Percentiles rank a stretch among this genome's conserved stretches.
These are phyloP conservation scores for Colletotrichum viniferum DNA, from an alignment of 2,329 filamentous ascomycete genomes.

Conservation along the genomic window DNA sequence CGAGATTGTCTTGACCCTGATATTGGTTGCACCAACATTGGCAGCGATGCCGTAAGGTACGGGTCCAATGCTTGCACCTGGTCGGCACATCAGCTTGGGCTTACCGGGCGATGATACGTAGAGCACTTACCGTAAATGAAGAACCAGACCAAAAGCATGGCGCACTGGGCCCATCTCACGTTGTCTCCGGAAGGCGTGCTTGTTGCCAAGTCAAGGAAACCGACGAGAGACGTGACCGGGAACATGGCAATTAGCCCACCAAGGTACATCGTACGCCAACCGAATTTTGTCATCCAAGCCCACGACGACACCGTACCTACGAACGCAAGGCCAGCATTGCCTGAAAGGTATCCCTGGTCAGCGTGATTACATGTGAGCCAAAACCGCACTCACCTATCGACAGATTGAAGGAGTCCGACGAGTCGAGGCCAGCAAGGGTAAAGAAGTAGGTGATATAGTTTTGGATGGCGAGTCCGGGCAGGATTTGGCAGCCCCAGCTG, in stretches of 20 bases:
- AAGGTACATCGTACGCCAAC: constrained; percentile 49
- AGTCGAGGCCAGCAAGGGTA: constrained; percentile 38
- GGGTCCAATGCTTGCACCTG: neutral
- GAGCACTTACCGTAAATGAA: constrained; percentile 45
- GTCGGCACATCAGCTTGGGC: neutral
- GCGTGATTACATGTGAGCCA: fast-evolving
- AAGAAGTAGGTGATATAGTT: constrained; percentile 43
- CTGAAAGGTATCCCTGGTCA: neutral
- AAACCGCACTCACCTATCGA: neutral
- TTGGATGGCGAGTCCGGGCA: constrained; percentile 40
- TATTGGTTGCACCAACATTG: constrained; percentile 43
- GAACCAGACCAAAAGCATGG: constrained; percentile 45
- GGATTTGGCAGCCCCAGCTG: constrained; percentile 42
- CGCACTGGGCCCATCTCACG: constrained; percentile 50
- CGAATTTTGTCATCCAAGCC: constrained; percentile 45
- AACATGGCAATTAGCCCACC: constrained; percentile 43
- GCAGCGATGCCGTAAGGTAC: constrained; percentile 46
- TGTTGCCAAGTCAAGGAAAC: constrained; percentile 47
- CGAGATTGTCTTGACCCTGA: constrained; percentile 49
- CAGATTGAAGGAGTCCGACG: neutral
- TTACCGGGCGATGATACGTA: neutral
- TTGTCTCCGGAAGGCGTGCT: constrained; percentile 36
- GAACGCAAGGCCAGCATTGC: constrained; percentile 24
- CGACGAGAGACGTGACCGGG: constrained; percentile 44
- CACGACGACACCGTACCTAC: constrained; percentile 50